Evolutionary conservation across 345 rosid species (phyloP).

Genomic region (Moringa oleifera): DNA sequence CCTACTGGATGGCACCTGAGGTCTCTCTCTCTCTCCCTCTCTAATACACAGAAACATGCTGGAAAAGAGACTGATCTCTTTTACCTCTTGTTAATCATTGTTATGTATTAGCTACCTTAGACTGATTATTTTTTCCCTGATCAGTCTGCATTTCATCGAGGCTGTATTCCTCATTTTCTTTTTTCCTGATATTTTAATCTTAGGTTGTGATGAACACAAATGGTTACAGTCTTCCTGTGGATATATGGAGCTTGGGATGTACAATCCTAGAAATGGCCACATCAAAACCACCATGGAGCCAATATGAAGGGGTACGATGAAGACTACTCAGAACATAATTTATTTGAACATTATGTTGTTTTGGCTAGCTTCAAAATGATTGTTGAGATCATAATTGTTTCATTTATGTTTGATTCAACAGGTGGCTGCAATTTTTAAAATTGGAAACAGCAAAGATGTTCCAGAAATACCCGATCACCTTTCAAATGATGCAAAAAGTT

Average conservation of each 20-base stretch:
- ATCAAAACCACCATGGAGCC: slow-evolving; percentile 92
- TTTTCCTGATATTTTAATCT: slow-evolving; percentile 10
- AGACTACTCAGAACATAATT: slow-evolving; percentile 5
- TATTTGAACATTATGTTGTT: neutral
- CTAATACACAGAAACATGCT: neutral
- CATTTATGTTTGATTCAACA: slow-evolving; percentile 32
- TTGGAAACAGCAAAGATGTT: slow-evolving; percentile 89
- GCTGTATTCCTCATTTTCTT: slow-evolving; percentile 3
- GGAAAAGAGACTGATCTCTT: neutral
- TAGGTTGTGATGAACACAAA: slow-evolving; percentile 91
- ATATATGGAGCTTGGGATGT: slow-evolving; percentile 98
- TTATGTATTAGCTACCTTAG: neutral
- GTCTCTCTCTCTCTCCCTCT: slow-evolving; percentile 26
- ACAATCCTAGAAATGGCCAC: slow-evolving; percentile 98
- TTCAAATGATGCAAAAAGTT: slow-evolving; percentile 77
- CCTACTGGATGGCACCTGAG: slow-evolving; percentile 99
- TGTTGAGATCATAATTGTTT: slow-evolving; percentile 1
- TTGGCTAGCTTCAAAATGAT: slow-evolving; percentile 9
- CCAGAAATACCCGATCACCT: slow-evolving; percentile 91
- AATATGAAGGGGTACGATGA: slow-evolving; percentile 84
- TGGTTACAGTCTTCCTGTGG: slow-evolving; percentile 84
- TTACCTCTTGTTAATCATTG: neutral
- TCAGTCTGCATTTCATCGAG: neutral
- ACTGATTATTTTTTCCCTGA: neutral
- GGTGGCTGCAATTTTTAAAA: slow-evolving; percentile 98